Conservation (phyloP, 2,329 filamentous ascomycete species). For the Neofusicoccum sp. region DNA sequence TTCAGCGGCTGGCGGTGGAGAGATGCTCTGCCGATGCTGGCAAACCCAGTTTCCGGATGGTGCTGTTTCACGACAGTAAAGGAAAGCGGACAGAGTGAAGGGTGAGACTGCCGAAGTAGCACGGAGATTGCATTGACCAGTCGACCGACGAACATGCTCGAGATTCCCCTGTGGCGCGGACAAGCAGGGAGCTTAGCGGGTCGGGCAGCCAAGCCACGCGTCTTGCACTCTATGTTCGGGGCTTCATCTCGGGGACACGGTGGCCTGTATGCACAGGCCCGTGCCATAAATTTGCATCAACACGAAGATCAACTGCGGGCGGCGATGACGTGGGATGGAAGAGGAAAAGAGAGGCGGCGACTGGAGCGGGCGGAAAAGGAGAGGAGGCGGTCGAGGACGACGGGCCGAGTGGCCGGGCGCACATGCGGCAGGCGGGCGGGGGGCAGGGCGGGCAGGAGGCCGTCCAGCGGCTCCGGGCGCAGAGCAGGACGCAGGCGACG, state of each 20-base stretch:
- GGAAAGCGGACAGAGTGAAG: neutral
- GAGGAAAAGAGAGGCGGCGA: conserved; percentile 3
- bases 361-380: neutral
- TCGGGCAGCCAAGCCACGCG: neutral
- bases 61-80: neutral
- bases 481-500: neutral
- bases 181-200: neutral
- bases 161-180: conserved; percentile 5
- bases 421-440: too few relatives aligned
- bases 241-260: conserved; percentile 14
- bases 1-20: too few relatives aligned
- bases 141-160: too few relatives aligned
- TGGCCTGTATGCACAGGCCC: conserved; percentile 10
- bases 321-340: conserved; percentile 7
- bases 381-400: too few relatives aligned
- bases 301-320: conserved; percentile 5
- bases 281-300: conserved; percentile 14
- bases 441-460: neutral
- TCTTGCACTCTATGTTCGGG: neutral
- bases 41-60: neutral
- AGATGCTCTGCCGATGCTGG: neutral
- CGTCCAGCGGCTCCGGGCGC: neutral
- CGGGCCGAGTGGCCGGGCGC: neutral
- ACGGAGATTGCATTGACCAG: neutral
- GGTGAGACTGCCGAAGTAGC: neutral